Conservation (phyloP, 495 filamentous ascomycete species). For the Aspergillus haitiensis region DNA sequence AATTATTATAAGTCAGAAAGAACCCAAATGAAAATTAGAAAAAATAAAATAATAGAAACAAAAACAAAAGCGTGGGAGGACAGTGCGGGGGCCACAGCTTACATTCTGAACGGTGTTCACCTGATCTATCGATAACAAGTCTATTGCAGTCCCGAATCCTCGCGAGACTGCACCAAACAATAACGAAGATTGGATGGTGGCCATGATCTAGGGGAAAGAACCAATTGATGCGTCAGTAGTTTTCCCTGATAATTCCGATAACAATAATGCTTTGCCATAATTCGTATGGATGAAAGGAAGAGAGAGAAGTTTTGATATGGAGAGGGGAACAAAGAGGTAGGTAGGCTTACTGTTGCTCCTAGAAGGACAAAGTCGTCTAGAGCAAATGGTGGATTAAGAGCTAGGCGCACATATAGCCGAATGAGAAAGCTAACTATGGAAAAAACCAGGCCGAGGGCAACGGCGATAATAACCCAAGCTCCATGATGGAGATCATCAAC, state of each 20-base stretch:
- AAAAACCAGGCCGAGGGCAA: constrained; percentile 50
- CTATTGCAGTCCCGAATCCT: constrained; percentile 45
- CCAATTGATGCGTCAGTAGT: background rate
- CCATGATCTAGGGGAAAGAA: constrained; percentile 27
- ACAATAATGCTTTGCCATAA: background rate
- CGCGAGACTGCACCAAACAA: constrained; percentile 37
- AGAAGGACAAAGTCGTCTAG: constrained; percentile 43
- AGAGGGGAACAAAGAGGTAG: background rate
- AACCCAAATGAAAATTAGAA: background rate
- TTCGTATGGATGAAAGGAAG: background rate
- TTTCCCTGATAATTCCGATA: background rate
- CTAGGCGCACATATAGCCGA: constrained; percentile 45
- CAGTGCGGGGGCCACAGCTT: constrained; percentile 5
- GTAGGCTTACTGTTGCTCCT: constrained; percentile 37
- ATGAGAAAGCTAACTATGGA: constrained; percentile 46
- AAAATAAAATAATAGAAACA: background rate
- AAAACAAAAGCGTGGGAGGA: background rate
- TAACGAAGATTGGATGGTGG: constrained; percentile 37
- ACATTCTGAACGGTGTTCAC: constrained; percentile 41
- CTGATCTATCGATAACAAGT: constrained; percentile 31
- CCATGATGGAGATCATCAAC: constrained; percentile 44
- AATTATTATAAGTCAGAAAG: background rate
- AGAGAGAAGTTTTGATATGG: background rate
- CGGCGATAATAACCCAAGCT: constrained; percentile 49
- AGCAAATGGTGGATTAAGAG: constrained; percentile 40